Conservation (phyloP, 352 stramenopile species). For the Pythium brassicae region DNA sequence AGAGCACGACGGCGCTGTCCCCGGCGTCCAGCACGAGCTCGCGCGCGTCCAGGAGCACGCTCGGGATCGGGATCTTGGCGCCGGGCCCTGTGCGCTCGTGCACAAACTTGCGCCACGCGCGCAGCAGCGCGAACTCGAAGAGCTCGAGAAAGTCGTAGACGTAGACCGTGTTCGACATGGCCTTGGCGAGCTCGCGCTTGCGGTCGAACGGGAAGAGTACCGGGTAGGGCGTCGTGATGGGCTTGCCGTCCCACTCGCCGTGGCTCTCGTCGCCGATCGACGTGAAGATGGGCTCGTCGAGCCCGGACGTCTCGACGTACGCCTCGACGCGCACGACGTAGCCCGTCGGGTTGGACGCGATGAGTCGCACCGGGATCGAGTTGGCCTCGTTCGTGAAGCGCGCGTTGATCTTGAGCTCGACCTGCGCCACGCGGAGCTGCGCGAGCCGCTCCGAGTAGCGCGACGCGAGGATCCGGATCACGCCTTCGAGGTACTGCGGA, state of each 20-base stretch:
- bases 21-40: constrained; percentile 92
- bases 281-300: constrained; percentile 85
- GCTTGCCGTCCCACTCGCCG: constrained; percentile 93
- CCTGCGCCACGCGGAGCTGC: constrained; percentile 92
- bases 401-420: constrained; percentile 97
- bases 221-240: constrained; percentile 96
- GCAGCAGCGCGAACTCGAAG: constrained; percentile 95
- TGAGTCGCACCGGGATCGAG: constrained; percentile 95
- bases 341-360: constrained; percentile 97
- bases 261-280: constrained; percentile 86
- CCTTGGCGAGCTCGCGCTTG: constrained; percentile 88
- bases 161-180: constrained; percentile 98
- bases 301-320: constrained; percentile 95
- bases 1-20: constrained; percentile 54
- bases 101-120: constrained; percentile 91
- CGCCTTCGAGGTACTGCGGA: constrained; percentile 94
- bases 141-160: constrained; percentile 99
- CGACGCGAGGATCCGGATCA: constrained; percentile 90
- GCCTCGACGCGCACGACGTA: constrained; percentile 99
- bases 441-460: constrained; percentile 88
- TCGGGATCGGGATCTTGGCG: constrained; percentile 70
- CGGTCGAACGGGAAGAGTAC: constrained; percentile 95
- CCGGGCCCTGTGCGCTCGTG: constrained; percentile 66
- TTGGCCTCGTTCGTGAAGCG: constrained; percentile 89
- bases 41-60: constrained; percentile 90